phyloP scores from a whole-genome alignment of 345 rosid genomes.

The Rhodomyrtus tomentosa region DNA sequence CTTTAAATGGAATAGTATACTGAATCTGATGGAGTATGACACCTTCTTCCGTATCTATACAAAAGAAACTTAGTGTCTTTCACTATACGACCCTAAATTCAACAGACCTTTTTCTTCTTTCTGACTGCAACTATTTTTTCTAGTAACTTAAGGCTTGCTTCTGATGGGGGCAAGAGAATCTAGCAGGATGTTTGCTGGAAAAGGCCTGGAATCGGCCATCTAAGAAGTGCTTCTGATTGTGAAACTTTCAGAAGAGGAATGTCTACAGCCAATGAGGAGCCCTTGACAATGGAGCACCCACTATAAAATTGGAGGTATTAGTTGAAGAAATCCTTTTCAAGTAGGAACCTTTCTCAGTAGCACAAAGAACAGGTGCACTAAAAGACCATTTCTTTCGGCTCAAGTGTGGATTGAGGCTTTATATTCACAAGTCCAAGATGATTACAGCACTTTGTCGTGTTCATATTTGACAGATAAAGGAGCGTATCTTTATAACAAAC shows the following conservation, averaged over 20 bases:
- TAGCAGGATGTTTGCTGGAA: not conserved
- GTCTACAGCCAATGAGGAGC: constrained; percentile 4
- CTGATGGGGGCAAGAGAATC: constrained; percentile 1
- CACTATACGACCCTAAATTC: not conserved
- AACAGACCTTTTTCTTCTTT: not conserved
- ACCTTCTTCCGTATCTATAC: constrained; percentile 16
- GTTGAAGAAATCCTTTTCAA: constrained; percentile 11
- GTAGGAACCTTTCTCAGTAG: constrained; percentile 14
- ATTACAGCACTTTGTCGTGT: constrained; percentile 12
- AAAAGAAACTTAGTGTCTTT: not conserved
- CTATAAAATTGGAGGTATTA: constrained; percentile 10
- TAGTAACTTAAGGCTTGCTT: not conserved
- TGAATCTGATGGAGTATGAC: constrained; percentile 29
- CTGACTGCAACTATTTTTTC: not conserved
- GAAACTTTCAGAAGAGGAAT: constrained; percentile 4
- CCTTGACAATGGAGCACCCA: constrained; percentile 6
- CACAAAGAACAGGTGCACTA: constrained; percentile 26
- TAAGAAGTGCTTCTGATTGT: not conserved
- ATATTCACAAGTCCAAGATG: constrained; percentile 16
- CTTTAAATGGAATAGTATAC: constrained; percentile 18
- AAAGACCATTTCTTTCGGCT: constrained; percentile 35
- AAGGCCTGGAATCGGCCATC: not conserved
- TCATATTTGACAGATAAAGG: constrained; percentile 5
- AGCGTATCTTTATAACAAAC: constrained; percentile 10
- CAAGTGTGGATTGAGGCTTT: constrained; percentile 25